phyloP scores from a whole-genome alignment of 2,329 filamentous ascomycete species.

The Periconia sp. region DNA sequence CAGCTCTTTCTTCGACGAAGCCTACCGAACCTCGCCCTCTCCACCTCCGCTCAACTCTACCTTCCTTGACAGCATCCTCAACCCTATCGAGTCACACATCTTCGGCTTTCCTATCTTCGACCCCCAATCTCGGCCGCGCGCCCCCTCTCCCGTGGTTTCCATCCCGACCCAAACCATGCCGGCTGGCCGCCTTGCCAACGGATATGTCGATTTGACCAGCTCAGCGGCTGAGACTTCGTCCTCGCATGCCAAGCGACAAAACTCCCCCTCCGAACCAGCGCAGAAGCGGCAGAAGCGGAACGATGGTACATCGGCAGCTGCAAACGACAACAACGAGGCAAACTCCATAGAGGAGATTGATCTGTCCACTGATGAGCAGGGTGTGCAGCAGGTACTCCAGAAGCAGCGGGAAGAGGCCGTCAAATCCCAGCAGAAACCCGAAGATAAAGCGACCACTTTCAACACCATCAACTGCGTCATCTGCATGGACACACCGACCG shows the following conservation, averaged over 20 bases:
- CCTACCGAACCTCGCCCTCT: constrained; percentile 15
- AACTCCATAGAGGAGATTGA: constrained; percentile 53
- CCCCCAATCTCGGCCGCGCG: constrained; percentile 2
- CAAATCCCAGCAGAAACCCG: constrained; percentile 45
- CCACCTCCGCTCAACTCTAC: constrained; percentile 11
- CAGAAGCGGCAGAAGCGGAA: constrained; percentile 31
- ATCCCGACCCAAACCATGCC: constrained; percentile 12
- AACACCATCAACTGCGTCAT: constrained; percentile 61
- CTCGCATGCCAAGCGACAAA: constrained; percentile 19
- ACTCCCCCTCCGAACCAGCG: constrained; percentile 31
- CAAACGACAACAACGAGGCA: constrained; percentile 4
- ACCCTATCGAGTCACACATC: constrained; percentile 20
- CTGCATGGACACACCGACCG: constrained; percentile 63
- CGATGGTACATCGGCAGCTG: constrained; percentile 10
- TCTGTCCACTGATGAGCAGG: constrained; percentile 46
- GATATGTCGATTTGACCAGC: constrained; percentile 40
- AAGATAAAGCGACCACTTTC: constrained; percentile 45
- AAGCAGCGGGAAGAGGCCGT: constrained; percentile 58
- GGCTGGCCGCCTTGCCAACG: constrained; percentile 15
- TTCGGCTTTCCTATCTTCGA: constrained; percentile 10
- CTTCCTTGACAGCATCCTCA: constrained; percentile 36
- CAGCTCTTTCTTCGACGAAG: constrained; percentile 13
- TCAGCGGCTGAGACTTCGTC: constrained; percentile 3
- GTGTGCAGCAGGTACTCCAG: constrained; percentile 50
- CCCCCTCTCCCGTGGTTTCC: neutral